phyloP scores from a whole-genome alignment of 73 alveolate species.

The Blepharisma stoltei region DNA sequence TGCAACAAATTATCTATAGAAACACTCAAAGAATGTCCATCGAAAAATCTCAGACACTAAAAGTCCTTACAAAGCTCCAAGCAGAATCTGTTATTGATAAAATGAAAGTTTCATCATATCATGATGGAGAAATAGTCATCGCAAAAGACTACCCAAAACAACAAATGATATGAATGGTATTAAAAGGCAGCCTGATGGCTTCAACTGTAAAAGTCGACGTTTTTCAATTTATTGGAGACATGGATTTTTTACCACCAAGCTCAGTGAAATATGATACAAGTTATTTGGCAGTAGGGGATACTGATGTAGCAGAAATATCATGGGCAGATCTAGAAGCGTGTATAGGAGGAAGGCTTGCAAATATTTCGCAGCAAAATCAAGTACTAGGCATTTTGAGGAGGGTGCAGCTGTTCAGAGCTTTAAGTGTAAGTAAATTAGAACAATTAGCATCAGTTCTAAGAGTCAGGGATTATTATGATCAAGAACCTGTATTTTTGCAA shows the following conservation, averaged over 20 bases:
- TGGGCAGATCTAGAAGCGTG: constrained; percentile 1
- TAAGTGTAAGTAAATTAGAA: neutral
- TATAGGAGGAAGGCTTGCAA: constrained; percentile 24
- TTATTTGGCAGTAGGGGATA: neutral
- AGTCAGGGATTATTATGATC: constrained; percentile 12
- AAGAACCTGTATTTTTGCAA: constrained; percentile 44
- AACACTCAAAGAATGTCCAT: neutral
- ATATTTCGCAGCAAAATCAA: neutral
- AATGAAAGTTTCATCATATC: neutral
- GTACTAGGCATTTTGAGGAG: neutral
- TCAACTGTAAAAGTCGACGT: neutral
- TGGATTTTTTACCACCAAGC: neutral
- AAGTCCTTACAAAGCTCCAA: neutral
- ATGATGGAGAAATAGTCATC: neutral
- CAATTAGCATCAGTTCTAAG: neutral
- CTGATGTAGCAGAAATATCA: constrained; percentile 17
- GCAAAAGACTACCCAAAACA: neutral
- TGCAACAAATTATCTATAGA: constrained; percentile 2
- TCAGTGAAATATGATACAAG: neutral
- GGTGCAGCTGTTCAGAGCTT: constrained; percentile 12
- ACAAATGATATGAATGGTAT: neutral
- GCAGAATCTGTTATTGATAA: neutral
- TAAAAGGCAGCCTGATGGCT: neutral
- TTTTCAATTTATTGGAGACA: neutral
- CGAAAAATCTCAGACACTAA: neutral